Evolutionary conservation across 805 yeast species (phyloP).

Genomic region (Candida yuanshanica): DNA sequence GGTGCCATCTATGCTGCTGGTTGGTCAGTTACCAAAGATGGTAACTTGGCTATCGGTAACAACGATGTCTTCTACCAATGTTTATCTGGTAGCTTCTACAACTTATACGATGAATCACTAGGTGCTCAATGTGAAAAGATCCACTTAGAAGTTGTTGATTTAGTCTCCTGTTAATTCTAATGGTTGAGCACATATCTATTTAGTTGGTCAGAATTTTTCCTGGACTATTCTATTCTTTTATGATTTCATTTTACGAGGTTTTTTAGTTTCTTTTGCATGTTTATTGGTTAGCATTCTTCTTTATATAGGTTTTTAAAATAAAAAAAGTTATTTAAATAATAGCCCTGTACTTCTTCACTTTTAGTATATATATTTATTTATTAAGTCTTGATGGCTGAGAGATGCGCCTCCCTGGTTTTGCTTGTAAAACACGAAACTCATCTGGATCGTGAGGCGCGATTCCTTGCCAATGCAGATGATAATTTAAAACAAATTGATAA

Average conservation of each 20-base stretch:
- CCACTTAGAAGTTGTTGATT: slow-evolving; percentile 51
- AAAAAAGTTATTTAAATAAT: neutral
- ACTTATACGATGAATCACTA: slow-evolving; percentile 60
- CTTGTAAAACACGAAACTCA: neutral
- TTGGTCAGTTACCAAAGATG: slow-evolving; percentile 51
- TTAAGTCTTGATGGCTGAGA: neutral
- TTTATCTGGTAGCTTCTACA: slow-evolving; percentile 71
- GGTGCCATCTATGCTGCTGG: slow-evolving; percentile 69
- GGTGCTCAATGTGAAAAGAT: slow-evolving; percentile 62
- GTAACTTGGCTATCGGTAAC: slow-evolving; percentile 59
- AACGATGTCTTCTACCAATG: slow-evolving; percentile 65
- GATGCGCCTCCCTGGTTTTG: neutral
- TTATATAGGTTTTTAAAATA: slow-evolving; percentile 1
- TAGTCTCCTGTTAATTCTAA: slow-evolving; percentile 45
- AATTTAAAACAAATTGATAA: neutral
- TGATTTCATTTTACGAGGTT: slow-evolving; percentile 1
- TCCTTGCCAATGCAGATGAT: neutral
- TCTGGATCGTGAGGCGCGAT: no score
- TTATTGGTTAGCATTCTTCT: neutral
- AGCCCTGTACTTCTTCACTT: neutral
- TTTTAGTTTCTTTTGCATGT: neutral
- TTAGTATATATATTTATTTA: neutral
- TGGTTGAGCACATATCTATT: slow-evolving; percentile 2
- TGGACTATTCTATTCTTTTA: neutral
- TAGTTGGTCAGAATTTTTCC: neutral